Evolutionary conservation across 1,139 yeast species (phyloP).

Genomic region (Candida sojae): DNA sequence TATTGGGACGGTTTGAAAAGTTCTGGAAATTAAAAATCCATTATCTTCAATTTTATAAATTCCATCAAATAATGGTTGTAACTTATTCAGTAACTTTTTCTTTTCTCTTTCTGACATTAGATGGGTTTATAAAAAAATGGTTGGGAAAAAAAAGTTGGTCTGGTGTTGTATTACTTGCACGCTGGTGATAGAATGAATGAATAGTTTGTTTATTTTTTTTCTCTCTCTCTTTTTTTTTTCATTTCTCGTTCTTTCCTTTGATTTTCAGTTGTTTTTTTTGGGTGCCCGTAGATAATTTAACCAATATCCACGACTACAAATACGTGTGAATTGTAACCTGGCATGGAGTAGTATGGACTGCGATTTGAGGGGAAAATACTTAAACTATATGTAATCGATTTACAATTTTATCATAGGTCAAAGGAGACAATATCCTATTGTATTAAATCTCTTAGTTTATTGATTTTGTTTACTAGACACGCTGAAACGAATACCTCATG

Average conservation of each 20-base stretch:
- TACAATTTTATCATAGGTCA: no score
- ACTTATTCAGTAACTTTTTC: conserved; percentile 42
- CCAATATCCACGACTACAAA: no score
- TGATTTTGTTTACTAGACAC: no score
- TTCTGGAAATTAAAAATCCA: conserved; percentile 43
- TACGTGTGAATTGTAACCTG: neutral
- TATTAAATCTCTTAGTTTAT: no score
- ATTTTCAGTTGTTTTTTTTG: no score
- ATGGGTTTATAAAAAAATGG: neutral
- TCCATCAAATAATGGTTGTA: conserved; percentile 41
- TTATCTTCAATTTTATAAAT: conserved; percentile 49
- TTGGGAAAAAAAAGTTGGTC: neutral
- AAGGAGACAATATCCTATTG: no score
- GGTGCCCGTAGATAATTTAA: no score
- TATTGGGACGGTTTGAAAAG: conserved; percentile 56
- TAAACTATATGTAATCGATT: no score
- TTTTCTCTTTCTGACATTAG: conserved; percentile 37
- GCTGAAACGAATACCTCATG: no score
- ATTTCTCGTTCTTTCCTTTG: neutral
- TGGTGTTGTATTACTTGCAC: neutral
- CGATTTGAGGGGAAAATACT: no score
- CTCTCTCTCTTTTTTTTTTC: neutral
- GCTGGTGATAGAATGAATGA: neutral
- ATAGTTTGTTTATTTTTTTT: neutral
- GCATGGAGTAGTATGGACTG: neutral